Evolutionary conservation across 1,139 yeast species (phyloP), one percentile per base, ranked within the genome.

Genomic region (Kazachstania sp.): DNA sequence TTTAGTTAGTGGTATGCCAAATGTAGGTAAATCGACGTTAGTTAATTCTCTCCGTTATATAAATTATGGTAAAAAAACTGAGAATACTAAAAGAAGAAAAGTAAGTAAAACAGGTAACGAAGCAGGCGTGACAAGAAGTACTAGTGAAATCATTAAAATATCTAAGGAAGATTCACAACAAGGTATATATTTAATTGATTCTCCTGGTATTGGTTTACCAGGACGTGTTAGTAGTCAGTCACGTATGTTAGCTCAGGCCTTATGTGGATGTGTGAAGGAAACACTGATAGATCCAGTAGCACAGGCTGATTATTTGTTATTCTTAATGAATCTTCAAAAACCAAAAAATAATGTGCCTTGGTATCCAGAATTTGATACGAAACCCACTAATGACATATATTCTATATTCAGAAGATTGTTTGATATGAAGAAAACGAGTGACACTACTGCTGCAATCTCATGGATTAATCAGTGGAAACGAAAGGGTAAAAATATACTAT

Each of bases 1-100:
- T 45, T 72, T 90, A 71, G 79, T 92, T 43, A 81, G 85, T 11
- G 98, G 98, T 0, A 86, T 92, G 95, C 98, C 98, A 1, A 92
- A 92, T 63, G 95, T 88, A n/a, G 98, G 98, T 1, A 92, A 92
- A 64, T 86, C 95, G n/a, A 84, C 95, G 0, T 67, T 92, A 48
- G 83, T 90, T 12, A 92, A 92, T 61, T 74, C 83, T 0, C 68
- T 92, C 45, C 68, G 97, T 48, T 71, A 71, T 20, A 76, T 75
- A 2, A 53, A 77, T 15, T 34, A 39, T 30, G 42, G 44, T 9
- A 44, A 38, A 4, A 38, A 48, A 37, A 44, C 46, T 4, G 48
- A 53, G 5, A 49, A 50, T 7, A 39, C 31, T 31, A 51, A 68
- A 45, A 64, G 63, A 39, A 72, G 72, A 51, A 84, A 84, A 59